These are phyloP conservation scores for Candida koratica DNA, from an alignment of 805 yeast species.

Conservation along the genomic window DNA sequence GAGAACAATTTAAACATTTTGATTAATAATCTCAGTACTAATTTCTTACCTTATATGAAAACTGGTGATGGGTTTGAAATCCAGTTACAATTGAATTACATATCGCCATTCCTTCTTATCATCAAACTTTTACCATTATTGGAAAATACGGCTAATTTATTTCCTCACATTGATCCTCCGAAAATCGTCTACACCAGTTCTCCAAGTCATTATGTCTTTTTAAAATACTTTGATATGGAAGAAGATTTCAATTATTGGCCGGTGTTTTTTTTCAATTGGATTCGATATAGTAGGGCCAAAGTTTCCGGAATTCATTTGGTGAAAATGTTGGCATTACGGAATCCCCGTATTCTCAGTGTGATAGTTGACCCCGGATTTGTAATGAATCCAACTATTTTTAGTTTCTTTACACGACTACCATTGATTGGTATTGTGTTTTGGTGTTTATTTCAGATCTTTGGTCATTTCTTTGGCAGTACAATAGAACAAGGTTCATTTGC, in stretches of 20 bases:
- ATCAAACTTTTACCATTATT: conserved; percentile 46
- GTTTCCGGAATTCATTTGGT: conserved; percentile 73
- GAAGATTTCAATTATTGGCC: conserved; percentile 57
- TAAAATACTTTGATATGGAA: conserved; percentile 45
- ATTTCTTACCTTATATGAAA: conserved; percentile 64
- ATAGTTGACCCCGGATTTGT: conserved; percentile 84
- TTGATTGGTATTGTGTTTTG: conserved; percentile 72
- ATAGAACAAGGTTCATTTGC: conserved; percentile 70
- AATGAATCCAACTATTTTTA: conserved; percentile 73
- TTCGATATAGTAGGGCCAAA: conserved; percentile 74
- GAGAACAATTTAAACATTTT: conserved; percentile 58
- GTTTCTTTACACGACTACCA: conserved; percentile 76
- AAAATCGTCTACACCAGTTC: conserved; percentile 64
- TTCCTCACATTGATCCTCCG: conserved; percentile 35
- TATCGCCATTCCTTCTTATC: conserved; percentile 66
- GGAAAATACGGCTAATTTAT: conserved; percentile 33
- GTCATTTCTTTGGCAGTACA: conserved; percentile 64
- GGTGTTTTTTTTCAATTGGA: conserved; percentile 67
- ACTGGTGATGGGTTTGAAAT: conserved; percentile 74
- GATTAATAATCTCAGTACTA: conserved; percentile 75
- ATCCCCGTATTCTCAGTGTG: conserved; percentile 61
- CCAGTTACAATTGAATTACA: conserved; percentile 74
- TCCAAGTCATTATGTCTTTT: conserved; percentile 56
- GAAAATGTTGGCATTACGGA: conserved; percentile 56
- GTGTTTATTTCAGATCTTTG: conserved; percentile 66